These are phyloP conservation scores for Bondarzewia mesenterica DNA, from an alignment of 1,284 basidiomycete species.

Conservation along the genomic window DNA sequence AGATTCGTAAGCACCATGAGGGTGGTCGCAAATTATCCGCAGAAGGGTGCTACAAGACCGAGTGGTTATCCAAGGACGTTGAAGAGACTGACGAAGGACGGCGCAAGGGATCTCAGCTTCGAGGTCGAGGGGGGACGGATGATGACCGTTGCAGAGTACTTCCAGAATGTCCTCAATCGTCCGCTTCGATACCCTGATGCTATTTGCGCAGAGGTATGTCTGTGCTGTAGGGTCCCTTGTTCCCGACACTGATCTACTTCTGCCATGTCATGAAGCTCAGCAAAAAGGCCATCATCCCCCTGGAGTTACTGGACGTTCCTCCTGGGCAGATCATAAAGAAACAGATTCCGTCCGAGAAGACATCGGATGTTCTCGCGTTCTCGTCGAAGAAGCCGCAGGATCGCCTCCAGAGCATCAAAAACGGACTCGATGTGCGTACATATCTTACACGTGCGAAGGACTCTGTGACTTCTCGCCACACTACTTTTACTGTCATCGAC, in stretches of 20 bases:
- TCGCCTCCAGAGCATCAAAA: conserved; percentile 47
- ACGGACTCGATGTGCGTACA: conserved; percentile 42
- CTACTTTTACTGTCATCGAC: too few species aligned
- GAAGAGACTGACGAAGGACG: conserved; percentile 14
- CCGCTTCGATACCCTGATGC: conserved; percentile 47
- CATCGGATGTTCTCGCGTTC: conserved; percentile 58
- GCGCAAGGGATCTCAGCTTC: conserved; percentile 5
- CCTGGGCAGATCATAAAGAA: conserved; percentile 63
- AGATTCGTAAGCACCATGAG: conserved; percentile 50
- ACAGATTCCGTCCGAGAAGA: conserved; percentile 61
- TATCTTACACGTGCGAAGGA: background rate
- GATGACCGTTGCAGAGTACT: background rate
- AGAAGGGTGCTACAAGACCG: too few species aligned
- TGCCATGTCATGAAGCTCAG: conserved; percentile 38
- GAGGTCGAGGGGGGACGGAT: background rate
- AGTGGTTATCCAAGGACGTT: conserved; percentile 8
- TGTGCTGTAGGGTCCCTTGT: background rate
- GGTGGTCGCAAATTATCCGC: too few species aligned
- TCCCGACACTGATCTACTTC: background rate
- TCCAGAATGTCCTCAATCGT: conserved; percentile 12
- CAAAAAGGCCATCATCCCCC: conserved; percentile 55
- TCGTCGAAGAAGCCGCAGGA: conserved; percentile 60
- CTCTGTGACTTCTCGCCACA: too few species aligned
- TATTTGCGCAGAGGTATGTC: conserved; percentile 55
- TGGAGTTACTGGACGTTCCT: conserved; percentile 58